These are phyloP conservation scores for Phlebiopsis gigantea DNA, from an alignment of 768 basidiomycete species.

Conservation along the genomic window DNA sequence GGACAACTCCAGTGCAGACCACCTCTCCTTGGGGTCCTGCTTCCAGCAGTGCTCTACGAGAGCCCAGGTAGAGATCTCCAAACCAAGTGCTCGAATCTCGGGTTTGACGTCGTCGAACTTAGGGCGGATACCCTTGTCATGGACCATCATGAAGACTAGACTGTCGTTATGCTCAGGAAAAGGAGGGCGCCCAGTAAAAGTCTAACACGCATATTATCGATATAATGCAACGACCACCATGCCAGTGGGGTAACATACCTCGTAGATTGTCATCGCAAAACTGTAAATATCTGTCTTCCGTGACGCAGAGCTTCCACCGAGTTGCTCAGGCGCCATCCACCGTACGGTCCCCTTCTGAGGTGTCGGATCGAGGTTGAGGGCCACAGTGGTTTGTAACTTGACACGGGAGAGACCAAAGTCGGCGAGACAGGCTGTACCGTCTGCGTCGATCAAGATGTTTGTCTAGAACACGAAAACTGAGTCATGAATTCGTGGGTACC, in stretches of 20 bases:
- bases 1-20: no score
- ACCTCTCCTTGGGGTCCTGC: neutral
- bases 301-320: neutral
- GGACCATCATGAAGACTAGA: neutral
- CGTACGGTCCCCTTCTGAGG: neutral
- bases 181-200: neutral
- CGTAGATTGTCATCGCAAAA: slow-evolving; percentile 4
- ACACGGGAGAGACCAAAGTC: slow-evolving; percentile 23
- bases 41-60: neutral
- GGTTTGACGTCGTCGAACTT: neutral
- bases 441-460: slow-evolving; percentile 20
- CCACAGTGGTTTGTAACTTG: neutral
- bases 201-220: neutral
- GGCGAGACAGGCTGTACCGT: slow-evolving; percentile 14
- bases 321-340: slow-evolving; percentile 1
- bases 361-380: neutral
- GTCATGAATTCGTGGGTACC: neutral
- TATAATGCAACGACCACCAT: no score
- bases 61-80: neutral
- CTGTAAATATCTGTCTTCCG: neutral
- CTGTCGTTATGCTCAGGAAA: neutral
- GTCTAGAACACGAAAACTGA: neutral
- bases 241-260: neutral
- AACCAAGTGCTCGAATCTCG: neutral
- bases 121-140: neutral